phyloP scores from a whole-genome alignment of 2,329 filamentous ascomycete species.

The Pseudogymnoascus pannorum region DNA sequence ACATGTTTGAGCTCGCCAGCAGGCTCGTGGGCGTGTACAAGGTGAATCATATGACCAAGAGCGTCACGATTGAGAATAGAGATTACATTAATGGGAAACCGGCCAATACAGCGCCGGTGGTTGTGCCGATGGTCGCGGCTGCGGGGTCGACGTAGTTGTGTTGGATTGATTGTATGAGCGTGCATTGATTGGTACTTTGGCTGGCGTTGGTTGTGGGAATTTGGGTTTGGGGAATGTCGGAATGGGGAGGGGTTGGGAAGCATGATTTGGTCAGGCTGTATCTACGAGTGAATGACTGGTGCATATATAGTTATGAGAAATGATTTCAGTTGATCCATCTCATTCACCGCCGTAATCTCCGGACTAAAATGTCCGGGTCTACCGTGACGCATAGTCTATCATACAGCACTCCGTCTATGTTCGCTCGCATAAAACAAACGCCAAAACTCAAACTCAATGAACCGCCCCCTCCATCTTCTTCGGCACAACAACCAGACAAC shows the following conservation, averaged over 20 bases:
- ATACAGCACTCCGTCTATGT: slow-evolving; percentile 4
- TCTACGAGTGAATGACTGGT: slow-evolving; percentile 7
- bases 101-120: not conserved
- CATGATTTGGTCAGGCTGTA: not conserved
- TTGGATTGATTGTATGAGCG: not conserved
- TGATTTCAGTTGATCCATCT: not conserved
- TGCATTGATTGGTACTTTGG: not conserved
- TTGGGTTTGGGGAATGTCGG: not conserved
- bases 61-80: slow-evolving; percentile 78
- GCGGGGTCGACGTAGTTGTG: not conserved
- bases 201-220: not conserved
- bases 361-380: not conserved
- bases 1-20: slow-evolving; percentile 99
- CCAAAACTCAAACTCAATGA: not conserved
- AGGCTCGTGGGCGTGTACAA: slow-evolving; percentile 97
- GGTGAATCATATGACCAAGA: slow-evolving; percentile 98
- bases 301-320: slow-evolving; percentile 9
- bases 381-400: not conserved
- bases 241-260: not conserved
- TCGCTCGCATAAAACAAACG: slow-evolving; percentile 2
- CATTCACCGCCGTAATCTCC: not conserved
- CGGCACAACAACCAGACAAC: no score
- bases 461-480: not conserved
- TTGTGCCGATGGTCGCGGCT: not conserved
- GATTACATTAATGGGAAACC: slow-evolving; percentile 51